Percentiles rank a stretch among this genome's conserved stretches.
Conservation (phyloP, 2,329 filamentous ascomycete species). For the Fusarium domesticum region DNA sequence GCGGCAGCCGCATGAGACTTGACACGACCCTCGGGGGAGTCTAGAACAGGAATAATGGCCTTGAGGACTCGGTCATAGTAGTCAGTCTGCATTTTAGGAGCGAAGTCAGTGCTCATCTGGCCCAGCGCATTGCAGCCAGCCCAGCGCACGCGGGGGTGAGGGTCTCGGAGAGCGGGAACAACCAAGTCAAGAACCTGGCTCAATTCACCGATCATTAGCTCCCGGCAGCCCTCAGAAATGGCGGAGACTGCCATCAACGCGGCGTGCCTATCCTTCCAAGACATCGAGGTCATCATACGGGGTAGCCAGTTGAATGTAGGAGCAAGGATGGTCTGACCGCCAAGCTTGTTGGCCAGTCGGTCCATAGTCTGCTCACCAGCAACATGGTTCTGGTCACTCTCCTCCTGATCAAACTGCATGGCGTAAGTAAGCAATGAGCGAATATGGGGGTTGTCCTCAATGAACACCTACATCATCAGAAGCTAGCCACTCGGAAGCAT, state of each 20-base stretch:
- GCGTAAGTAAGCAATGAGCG: slow-evolving; percentile 2
- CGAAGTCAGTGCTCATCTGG: slow-evolving; percentile 99
- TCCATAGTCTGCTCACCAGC: slow-evolving; percentile 99
- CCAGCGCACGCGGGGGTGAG: slow-evolving; percentile 92
- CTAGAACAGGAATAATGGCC: slow-evolving; percentile 87
- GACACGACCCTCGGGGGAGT: slow-evolving; percentile 86
- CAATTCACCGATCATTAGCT: slow-evolving; percentile 91
- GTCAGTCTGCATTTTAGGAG: slow-evolving; percentile 95
- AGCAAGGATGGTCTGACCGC: slow-evolving; percentile 85
- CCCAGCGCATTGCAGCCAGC: slow-evolving; percentile 98
- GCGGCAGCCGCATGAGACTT: slow-evolving; percentile 98
- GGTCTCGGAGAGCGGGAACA: slow-evolving; percentile 84
- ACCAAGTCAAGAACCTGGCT: slow-evolving; percentile 93
- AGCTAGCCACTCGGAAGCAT: slow-evolving; percentile 88
- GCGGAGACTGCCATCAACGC: slow-evolving; percentile 98
- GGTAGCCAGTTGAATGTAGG: slow-evolving; percentile 97
- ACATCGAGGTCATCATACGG: slow-evolving; percentile 91
- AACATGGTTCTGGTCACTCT: slow-evolving; percentile 96
- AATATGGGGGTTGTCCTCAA: background rate
- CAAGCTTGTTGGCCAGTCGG: slow-evolving; percentile 92
- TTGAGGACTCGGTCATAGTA: slow-evolving; percentile 85
- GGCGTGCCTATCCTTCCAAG: slow-evolving; percentile 93
- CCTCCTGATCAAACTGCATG: slow-evolving; percentile 78
- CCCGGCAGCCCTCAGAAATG: slow-evolving; percentile 94
- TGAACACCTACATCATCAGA: slow-evolving; percentile 75